Base-by-base conservation (phyloP, 345 rosid genomes). In the Barbarea vulgaris region DNA sequence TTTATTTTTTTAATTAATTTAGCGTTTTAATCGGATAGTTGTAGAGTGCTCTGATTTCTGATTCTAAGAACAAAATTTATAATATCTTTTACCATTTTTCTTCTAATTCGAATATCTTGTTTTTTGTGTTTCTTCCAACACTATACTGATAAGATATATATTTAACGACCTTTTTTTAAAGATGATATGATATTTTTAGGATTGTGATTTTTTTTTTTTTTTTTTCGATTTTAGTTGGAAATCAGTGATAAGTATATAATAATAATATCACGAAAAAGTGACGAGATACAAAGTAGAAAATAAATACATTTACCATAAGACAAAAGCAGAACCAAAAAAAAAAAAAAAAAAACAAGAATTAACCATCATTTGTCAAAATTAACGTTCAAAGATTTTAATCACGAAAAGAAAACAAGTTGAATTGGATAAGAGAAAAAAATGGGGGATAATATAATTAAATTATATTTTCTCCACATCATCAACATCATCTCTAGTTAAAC, bases 401-500 rank as follows among this genome's bases (percentile, higher is more conserved):
- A 67, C 8, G 4, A 39, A 41, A 67, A 11, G 2, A 53, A 25
- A 37, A 53, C 4, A 54, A 13, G 33, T 51, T 51, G 22, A 8
- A 19, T 0, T 50, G 3, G 22, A 64, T 44, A 25, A 24, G 37
- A 31, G n/a, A 31, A 0, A 42, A 42, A 25, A 0, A 27, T 21
- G 14, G 27, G 25, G 12, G 25, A 11, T 21, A 51, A 21, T 9
- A 67, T 21, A 17, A n/a, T n/a, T n/a, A 21, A 0, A 9, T 14
- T 1, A 33, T 9, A 33, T 4, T 13, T 3, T 67, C 22, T 51
- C n/a, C n/a, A n/a, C n/a, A n/a, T n/a, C n/a, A n/a, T n/a, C 46
- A 31, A n/a, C 18, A 67, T 15, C 2, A 52, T 25, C 52, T 46
- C 73, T 52, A 83, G 37, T 85, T 84, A 58, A 90, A 80, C 6